Evolutionary conservation across 768 basidiomycete species (phyloP).

Genomic region (Lenzites betulinus): DNA sequence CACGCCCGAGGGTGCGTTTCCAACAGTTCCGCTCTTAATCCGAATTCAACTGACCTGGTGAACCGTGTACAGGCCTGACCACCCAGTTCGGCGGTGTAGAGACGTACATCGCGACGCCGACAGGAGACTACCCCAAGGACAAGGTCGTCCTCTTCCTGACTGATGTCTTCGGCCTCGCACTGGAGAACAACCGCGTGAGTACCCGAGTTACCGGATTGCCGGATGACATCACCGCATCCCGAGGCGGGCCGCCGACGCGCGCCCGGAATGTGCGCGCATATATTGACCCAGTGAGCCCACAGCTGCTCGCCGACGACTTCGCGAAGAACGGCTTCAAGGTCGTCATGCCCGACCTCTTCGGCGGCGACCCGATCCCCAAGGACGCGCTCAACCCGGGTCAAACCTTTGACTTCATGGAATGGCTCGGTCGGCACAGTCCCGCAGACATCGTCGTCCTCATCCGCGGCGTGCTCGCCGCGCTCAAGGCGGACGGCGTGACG

Average conservation of each 20-base stretch:
- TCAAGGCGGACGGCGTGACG: constrained; percentile 62
- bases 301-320: constrained; percentile 49
- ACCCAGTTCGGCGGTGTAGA: constrained; percentile 40
- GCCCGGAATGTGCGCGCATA: neutral
- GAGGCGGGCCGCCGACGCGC: neutral
- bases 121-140: constrained; percentile 36
- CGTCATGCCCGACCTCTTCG: constrained; percentile 39
- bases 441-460: constrained; percentile 38
- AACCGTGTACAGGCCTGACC: constrained; percentile 34
- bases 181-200: constrained; percentile 38
- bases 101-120: constrained; percentile 45
- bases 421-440: constrained; percentile 38
- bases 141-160: constrained; percentile 42
- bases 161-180: constrained; percentile 36
- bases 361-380: constrained; percentile 36
- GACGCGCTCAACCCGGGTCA: constrained; percentile 16
- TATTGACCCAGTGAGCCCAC: neutral
- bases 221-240: constrained; percentile 16
- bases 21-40: constrained; percentile 42
- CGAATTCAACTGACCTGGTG: constrained; percentile 34
- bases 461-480: constrained; percentile 55
- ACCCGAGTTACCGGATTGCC: no score
- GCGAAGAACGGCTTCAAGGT: constrained; percentile 44
- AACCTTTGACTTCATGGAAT: constrained; percentile 35
- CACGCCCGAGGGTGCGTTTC: constrained; percentile 36